phyloP scores from a whole-genome alignment of 106 monocot genomes.

The Iris macrosiphon region DNA sequence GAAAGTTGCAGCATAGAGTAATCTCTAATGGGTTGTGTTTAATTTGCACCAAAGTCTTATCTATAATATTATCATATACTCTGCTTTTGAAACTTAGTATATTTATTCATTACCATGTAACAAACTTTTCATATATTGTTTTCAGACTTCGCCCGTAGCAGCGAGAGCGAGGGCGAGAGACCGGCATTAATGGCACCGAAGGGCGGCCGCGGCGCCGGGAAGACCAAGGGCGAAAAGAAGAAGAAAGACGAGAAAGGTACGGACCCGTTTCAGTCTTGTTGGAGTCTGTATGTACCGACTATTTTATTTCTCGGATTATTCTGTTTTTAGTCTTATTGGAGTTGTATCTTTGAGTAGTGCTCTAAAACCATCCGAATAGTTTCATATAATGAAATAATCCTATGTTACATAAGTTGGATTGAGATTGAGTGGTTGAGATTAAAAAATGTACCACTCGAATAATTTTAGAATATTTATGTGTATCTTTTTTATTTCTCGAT shows the following conservation, averaged over 20 bases:
- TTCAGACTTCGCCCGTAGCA: too few species aligned
- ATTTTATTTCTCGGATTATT: not conserved
- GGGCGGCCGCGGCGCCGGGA: conserved; percentile 66
- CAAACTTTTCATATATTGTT: too few species aligned
- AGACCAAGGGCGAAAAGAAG: conserved; percentile 86
- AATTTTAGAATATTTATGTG: not conserved
- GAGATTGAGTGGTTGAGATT: too few species aligned
- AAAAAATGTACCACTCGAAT: too few species aligned
- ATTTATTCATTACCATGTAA: not conserved
- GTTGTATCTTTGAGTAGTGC: too few species aligned
- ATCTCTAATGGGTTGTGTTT: too few species aligned
- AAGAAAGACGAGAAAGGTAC: conserved; percentile 98
- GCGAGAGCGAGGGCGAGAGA: not conserved
- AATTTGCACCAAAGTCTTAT: not conserved
- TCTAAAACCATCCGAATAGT: too few species aligned
- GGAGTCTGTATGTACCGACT: not conserved
- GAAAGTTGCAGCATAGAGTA: too few species aligned
- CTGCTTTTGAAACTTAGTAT: not conserved
- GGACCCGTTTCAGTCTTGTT: not conserved
- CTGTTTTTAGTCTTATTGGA: too few species aligned
- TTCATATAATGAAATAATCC: too few species aligned
- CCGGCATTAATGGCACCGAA: conserved; percentile 84
- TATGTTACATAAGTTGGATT: too few species aligned
- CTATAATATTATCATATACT: not conserved
- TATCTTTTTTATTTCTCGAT: too few species aligned